Conservation (phyloP, 2,329 filamentous ascomycete genomes). For the Stachybotrys elegans region DNA sequence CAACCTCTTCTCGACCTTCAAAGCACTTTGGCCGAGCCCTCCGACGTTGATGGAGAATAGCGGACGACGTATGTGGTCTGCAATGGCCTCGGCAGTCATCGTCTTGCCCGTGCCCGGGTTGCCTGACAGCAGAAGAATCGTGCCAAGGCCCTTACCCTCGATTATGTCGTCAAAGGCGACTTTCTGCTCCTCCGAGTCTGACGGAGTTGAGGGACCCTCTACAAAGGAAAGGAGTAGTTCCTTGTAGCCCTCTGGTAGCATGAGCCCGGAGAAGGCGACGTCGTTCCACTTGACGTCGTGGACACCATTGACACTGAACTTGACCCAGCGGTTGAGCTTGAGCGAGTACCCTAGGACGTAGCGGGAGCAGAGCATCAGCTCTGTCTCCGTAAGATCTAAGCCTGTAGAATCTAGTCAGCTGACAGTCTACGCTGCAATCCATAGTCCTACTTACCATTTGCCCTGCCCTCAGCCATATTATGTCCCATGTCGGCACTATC, state of each 20-base stretch:
- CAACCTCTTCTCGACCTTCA: conserved; percentile 40
- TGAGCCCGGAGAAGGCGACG: conserved; percentile 38
- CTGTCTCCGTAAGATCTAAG: no score
- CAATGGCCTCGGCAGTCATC: conserved; percentile 37
- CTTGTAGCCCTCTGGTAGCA: conserved; percentile 42
- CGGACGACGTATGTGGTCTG: conserved; percentile 36
- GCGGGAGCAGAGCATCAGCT: no score
- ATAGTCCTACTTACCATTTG: no score
- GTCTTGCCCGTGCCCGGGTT: conserved; percentile 44
- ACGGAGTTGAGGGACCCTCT: conserved; percentile 36
- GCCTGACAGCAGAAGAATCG: conserved; percentile 40
- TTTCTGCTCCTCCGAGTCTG: conserved; percentile 10
- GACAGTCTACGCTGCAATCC: no score
- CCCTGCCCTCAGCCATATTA: no score
- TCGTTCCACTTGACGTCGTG: conserved; percentile 38
- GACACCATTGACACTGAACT: conserved; percentile 35
- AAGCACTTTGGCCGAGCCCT: conserved; percentile 40
- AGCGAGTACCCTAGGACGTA: conserved; percentile 30
- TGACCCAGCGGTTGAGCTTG: conserved; percentile 16
- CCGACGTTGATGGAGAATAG: conserved; percentile 41
- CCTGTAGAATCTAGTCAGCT: no score
- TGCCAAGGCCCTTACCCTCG: conserved; percentile 35
- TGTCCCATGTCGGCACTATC: no score
- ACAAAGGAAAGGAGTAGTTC: conserved; percentile 43
- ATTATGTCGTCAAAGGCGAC: conserved; percentile 34